A percentile compares a stretch with the other conserved stretches of the same genome.
Evolutionary conservation across 139 green algal species (phyloP).

Genomic region (Tetraselmis striata): DNA sequence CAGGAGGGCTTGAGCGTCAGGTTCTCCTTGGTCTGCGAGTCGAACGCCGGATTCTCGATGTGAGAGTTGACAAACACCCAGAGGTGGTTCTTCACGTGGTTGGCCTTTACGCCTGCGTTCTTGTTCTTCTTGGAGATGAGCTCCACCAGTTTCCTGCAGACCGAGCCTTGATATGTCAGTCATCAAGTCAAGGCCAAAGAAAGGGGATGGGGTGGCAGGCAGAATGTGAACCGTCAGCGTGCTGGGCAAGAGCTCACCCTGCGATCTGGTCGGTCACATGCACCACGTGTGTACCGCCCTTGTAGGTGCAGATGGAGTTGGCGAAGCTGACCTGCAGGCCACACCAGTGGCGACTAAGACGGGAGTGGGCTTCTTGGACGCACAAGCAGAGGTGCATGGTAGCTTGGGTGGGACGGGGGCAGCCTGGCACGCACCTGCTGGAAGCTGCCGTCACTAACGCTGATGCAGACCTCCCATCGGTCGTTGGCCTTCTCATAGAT

Average conservation of each 20-base stretch:
- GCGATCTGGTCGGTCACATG: constrained; percentile 83
- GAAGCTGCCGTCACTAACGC: constrained; percentile 83
- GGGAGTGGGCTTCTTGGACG: neutral
- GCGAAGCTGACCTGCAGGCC: constrained; percentile 90
- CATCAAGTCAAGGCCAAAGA: neutral
- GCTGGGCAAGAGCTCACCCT: constrained; percentile 39
- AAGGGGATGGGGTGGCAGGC: neutral
- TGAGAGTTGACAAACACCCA: constrained; percentile 96
- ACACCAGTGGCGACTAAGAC: too few relatives aligned
- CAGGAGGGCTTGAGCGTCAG: constrained; percentile 74
- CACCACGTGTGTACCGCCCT: constrained; percentile 96
- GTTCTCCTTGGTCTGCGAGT: constrained; percentile 98
- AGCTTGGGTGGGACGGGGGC: neutral
- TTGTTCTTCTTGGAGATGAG: constrained; percentile 96
- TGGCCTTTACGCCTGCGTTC: constrained; percentile 79
- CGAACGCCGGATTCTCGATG: constrained; percentile 97
- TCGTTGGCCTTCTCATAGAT: constrained; percentile 48
- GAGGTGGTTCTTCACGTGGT: constrained; percentile 97
- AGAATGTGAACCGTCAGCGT: neutral
- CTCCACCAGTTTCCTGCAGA: constrained; percentile 59
- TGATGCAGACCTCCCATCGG: constrained; percentile 91
- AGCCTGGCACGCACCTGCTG: constrained; percentile 54
- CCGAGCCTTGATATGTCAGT: neutral
- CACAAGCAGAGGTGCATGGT: neutral
- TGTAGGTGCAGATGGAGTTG: constrained; percentile 95